Percentiles rank a stretch among this genome's conserved stretches.
Conservation (phyloP, 2,329 filamentous ascomycete genomes). For the Aureobasidium sp. region DNA sequence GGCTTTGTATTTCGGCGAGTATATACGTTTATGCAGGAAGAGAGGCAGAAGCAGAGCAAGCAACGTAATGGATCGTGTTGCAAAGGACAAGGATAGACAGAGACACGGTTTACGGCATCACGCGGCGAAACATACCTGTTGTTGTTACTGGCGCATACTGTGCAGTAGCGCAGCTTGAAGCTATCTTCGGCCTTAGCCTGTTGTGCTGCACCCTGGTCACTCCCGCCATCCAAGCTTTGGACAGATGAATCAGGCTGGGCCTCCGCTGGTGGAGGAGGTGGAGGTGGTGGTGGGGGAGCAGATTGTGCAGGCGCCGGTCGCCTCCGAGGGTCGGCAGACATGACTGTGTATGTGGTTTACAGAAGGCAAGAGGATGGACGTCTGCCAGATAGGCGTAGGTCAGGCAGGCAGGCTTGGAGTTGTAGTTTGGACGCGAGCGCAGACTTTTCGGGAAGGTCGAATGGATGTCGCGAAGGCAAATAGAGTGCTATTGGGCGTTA, state of each 20-base stretch:
- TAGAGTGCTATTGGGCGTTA: conserved; percentile 2
- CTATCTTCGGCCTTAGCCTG: conserved; percentile 38
- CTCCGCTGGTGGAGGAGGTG: conserved; percentile 41
- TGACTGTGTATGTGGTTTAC: conserved; percentile 16
- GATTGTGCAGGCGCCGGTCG: conserved; percentile 28
- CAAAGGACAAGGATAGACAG: neutral
- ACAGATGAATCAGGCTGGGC: conserved; percentile 22
- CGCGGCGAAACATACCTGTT: conserved; percentile 59
- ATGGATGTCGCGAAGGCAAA: neutral
- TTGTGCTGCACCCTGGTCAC: conserved; percentile 23
- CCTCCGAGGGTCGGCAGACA: conserved; percentile 39
- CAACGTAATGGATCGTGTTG: neutral
- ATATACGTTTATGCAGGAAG: conserved; percentile 7
- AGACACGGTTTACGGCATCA: neutral
- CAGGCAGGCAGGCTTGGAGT: neutral
- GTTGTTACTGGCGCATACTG: conserved; percentile 97
- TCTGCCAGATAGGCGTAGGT: neutral
- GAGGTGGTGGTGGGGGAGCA: conserved; percentile 35
- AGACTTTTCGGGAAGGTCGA: neutral
- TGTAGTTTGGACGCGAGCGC: neutral
- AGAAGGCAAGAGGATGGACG: neutral
- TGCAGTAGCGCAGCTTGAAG: conserved; percentile 93
- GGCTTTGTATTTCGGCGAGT: conserved; percentile 9
- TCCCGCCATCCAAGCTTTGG: conserved; percentile 24
- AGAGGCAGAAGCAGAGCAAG: neutral